These are phyloP conservation scores for Pichia sp. DNA, from an alignment of 1,139 yeast species.

Conservation along the genomic window DNA sequence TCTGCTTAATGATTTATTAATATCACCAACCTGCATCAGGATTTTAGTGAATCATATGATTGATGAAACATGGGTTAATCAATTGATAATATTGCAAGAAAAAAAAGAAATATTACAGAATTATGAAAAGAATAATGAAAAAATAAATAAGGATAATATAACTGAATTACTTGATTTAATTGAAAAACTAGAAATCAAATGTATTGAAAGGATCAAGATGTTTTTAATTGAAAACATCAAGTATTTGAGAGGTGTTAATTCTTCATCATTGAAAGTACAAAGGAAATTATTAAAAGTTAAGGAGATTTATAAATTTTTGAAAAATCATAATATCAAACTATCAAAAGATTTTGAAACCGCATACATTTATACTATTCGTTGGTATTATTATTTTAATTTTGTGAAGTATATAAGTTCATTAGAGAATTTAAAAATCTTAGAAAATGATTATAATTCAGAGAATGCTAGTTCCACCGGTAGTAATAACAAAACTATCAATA, in stretches of 20 bases:
- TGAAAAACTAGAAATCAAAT: slow-evolving; percentile 41
- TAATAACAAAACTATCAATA: not conserved
- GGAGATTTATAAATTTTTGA: slow-evolving; percentile 55
- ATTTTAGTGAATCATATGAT: slow-evolving; percentile 45
- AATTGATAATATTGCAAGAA: slow-evolving; percentile 49
- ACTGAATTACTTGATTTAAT: slow-evolving; percentile 36
- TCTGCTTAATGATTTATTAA: slow-evolving; percentile 60
- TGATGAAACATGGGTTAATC: slow-evolving; percentile 50
- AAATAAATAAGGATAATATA: slow-evolving; percentile 27
- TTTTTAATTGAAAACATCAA: slow-evolving; percentile 60
- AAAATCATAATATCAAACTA: slow-evolving; percentile 49
- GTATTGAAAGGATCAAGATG: slow-evolving; percentile 71
- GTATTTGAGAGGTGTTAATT: slow-evolving; percentile 44
- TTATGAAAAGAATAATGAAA: slow-evolving; percentile 25
- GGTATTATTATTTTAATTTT: slow-evolving; percentile 84
- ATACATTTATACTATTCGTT: slow-evolving; percentile 78
- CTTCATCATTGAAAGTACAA: slow-evolving; percentile 72
- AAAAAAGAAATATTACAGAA: slow-evolving; percentile 44
- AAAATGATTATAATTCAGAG: slow-evolving; percentile 18
- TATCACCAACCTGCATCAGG: slow-evolving; percentile 61
- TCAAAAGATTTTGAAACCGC: slow-evolving; percentile 76
- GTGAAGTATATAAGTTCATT: slow-evolving; percentile 72
- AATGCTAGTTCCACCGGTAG: not conserved
- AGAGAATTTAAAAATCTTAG: slow-evolving; percentile 46
- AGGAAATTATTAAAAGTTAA: slow-evolving; percentile 52